Evolutionary conservation across 371 early-diverging fungal species (phyloP).

Genomic region (Syncephalastrum monosporum): DNA sequence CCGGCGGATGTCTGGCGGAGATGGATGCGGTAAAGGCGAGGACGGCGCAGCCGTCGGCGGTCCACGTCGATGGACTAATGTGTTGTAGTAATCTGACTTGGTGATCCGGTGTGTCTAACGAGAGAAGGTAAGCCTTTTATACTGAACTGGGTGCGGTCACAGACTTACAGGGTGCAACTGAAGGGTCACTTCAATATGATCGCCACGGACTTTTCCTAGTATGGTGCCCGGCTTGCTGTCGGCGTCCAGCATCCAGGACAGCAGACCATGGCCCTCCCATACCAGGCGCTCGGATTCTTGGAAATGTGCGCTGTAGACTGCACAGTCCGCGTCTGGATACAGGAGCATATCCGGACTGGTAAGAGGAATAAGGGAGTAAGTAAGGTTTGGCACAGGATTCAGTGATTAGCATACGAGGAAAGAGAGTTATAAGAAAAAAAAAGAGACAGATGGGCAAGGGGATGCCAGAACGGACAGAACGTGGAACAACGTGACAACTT

Average conservation of each 20-base stretch:
- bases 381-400: conserved; percentile 4
- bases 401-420: conserved; percentile 15
- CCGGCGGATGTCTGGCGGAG: conserved; percentile 11
- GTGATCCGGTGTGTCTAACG: conserved; percentile 20
- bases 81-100: conserved; percentile 16
- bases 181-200: conserved; percentile 24
- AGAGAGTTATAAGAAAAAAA: conserved; percentile 1
- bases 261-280: conserved; percentile 51
- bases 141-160: background rate
- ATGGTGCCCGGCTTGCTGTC: conserved; percentile 9
- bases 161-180: conserved; percentile 45
- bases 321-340: conserved; percentile 41
- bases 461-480: too few relatives aligned
- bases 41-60: conserved; percentile 12
- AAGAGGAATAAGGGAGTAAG: too few relatives aligned
- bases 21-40: conserved; percentile 9
- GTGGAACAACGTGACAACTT: conserved; percentile 1
- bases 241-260: conserved; percentile 46
- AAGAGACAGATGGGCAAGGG: background rate
- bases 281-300: conserved; percentile 31
- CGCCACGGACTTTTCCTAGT: conserved; percentile 20
- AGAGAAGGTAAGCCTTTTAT: background rate
- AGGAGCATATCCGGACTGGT: conserved; percentile 40
- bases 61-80: conserved; percentile 22
- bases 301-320: conserved; percentile 44